Percentiles rank a stretch among this genome's conserved stretches.
Evolutionary conservation across 495 filamentous ascomycete species (phyloP).

Genomic region (Bombardia bombarda): DNA sequence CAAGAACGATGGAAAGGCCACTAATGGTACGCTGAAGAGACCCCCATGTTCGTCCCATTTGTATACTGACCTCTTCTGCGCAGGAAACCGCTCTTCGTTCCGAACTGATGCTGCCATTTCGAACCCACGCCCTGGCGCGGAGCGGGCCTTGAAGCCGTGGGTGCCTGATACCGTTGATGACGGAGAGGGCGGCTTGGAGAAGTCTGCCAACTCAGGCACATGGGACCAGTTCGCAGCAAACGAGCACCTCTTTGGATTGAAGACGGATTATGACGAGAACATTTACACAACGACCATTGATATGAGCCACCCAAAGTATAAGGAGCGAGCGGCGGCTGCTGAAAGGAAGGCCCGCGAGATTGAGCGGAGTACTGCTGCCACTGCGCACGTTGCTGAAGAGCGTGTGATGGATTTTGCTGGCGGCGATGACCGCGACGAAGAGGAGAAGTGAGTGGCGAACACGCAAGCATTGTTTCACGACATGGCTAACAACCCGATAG

Average conservation of each 20-base stretch:
- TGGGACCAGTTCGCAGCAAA: conserved; percentile 98
- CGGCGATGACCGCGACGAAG: conserved; percentile 62
- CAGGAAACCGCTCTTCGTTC: conserved; percentile 51
- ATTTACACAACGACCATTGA: conserved; percentile 91
- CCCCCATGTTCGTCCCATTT: not conserved
- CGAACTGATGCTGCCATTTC: conserved; percentile 87
- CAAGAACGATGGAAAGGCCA: conserved; percentile 41
- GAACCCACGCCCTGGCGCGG: conserved; percentile 54
- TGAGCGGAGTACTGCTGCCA: conserved; percentile 57
- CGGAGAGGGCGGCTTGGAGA: conserved; percentile 63
- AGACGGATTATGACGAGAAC: conserved; percentile 83
- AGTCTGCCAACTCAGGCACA: conserved; percentile 30
- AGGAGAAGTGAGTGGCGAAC: conserved; percentile 88
- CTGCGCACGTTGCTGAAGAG: conserved; percentile 83
- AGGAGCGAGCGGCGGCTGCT: conserved; percentile 64
- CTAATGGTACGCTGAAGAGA: conserved; percentile 63
- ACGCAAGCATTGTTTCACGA: too few relatives aligned
- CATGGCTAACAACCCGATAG: too few relatives aligned
- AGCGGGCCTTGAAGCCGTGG: conserved; percentile 80
- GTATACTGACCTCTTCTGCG: not conserved
- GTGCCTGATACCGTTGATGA: conserved; percentile 57
- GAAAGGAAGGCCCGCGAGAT: conserved; percentile 86
- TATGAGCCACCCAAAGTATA: conserved; percentile 70
- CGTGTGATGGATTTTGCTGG: conserved; percentile 56
- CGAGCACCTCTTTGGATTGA: conserved; percentile 76